Base-by-base conservation (phyloP, 192 early-diverging fungal species). In the Coemansia pectinata region DNA sequence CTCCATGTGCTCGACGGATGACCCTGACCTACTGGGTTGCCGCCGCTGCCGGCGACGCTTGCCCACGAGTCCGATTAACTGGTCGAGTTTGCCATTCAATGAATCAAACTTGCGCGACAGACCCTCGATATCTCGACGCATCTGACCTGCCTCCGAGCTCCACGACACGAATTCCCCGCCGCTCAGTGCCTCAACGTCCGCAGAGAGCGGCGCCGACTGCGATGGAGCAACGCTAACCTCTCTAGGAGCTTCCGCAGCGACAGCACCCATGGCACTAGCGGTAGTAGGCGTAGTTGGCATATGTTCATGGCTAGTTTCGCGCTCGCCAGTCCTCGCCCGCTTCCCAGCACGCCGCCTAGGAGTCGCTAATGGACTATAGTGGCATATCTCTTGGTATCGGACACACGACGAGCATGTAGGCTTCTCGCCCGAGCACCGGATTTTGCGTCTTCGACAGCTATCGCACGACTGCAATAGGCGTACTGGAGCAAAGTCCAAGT, bases 381-480 rank as follows among this genome's bases (percentile, higher is more conserved):
- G 79, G 76, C 84, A 85, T 7, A 53, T 27, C 65, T 79, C 79
- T 67, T 82, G 76, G 65, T 77, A 76, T 44, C 81, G 41, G 8
- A 76, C 63, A 33, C 84, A 85, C 31, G 79, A 71, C 53, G 80
- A 76, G 71, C 84, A 85, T n/a, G 57, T 68, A 11, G 84, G 84
- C 58, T 79, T 79, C 36, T 79, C 79, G 12, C 84, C 84, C 0
- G 76, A 82, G 64, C 84, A 85, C 41, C 76, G 68, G 55, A 82
- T 82, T 27, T 85, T 85, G 58, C 80, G 76, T 33, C 74, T 36
- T 15, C 84, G 67, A 66, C 84, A 85, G 70, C 72, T 77, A 34
- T 85, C 84, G 65, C 84, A 85, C 23, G 84, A 82, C 36, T 78
- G 79, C 48, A 85, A 58, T 31, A 85, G 74, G 60, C 78, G 78